Conservation (phyloP, 2,329 filamentous ascomycete species). For the Botrytis pseudocinerea region DNA sequence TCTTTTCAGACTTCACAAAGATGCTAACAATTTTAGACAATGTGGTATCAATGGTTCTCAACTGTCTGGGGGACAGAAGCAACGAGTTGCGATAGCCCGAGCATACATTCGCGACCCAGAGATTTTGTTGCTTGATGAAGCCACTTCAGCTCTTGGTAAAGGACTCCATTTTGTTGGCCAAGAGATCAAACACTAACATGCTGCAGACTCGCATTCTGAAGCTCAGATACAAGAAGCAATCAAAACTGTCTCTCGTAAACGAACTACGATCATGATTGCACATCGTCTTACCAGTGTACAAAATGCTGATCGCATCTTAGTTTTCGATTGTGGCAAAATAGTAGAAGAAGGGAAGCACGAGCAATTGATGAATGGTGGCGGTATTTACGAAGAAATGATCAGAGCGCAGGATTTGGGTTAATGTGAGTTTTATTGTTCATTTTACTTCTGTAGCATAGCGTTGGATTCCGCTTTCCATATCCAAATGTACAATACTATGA, state of each 20-base stretch:
- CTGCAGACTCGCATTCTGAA: slow-evolving; percentile 52
- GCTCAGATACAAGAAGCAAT: slow-evolving; percentile 65
- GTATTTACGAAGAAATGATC: slow-evolving; percentile 44
- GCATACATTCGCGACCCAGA: slow-evolving; percentile 71
- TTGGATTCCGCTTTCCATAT: background rate
- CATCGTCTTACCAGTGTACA: slow-evolving; percentile 58
- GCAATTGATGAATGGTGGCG: slow-evolving; percentile 54
- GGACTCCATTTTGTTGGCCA: slow-evolving; percentile 40
- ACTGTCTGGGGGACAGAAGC: slow-evolving; percentile 76
- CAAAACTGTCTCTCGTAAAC: slow-evolving; percentile 53
- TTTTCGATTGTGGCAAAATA: slow-evolving; percentile 55
- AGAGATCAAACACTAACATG: background rate
- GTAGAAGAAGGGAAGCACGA: slow-evolving; percentile 56
- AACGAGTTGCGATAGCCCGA: slow-evolving; percentile 75
- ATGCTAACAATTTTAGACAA: slow-evolving; percentile 39
- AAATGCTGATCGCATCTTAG: slow-evolving; percentile 57
- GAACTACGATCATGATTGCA: slow-evolving; percentile 59
- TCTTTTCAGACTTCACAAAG: background rate
- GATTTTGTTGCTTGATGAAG: slow-evolving; percentile 78
- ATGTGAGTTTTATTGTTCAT: background rate
- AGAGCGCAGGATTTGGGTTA: slow-evolving; percentile 30
- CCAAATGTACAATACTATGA: background rate
- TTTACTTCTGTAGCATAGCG: background rate
- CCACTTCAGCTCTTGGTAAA: slow-evolving; percentile 74
- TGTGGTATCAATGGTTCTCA: slow-evolving; percentile 72